Evolutionary conservation across 805 yeast species (phyloP), one percentile per base, ranked within the genome.

Genomic region (Saccharomycopsis capsularis): DNA sequence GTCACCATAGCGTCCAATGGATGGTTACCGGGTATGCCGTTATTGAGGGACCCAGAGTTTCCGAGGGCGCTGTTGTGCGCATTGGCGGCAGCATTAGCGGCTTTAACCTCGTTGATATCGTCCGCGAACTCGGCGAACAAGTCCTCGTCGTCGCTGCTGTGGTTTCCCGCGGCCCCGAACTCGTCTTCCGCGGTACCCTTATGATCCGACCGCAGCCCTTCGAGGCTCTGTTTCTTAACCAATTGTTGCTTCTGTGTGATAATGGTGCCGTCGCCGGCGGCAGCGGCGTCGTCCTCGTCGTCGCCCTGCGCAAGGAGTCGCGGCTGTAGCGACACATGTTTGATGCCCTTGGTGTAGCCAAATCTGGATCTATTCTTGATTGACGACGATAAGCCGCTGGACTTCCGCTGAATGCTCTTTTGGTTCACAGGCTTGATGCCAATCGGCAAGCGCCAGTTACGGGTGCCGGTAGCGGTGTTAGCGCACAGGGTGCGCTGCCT

Each of bases 361-460:
- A 37, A 42, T 21, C 24, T 27, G 7, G 21, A 16, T 23, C 29
- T 24, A 4, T 29, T 21, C 6, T 25, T 44, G 13, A 22, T 15
- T 4, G 40, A n/a, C 34, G 27, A 22, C 15, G 41, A 36, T 18
- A 36, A 27, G n/a, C 27, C 38, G 15, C 44, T 25, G 16, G 45
- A 42, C 13, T 42, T 40, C 18, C 52, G 30, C 23, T 36, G 38
- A 32, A 48, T 25, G 2, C 34, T 21, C 27, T 46, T 47, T 15
- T 44, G 44, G 27, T 41, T 39, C n/a, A 44, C 44, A 15, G 48
- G 45, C 3, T 43, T 16, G 37, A 52, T 52, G 2, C 54, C 55
- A 7, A 49, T 30, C 19, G 55, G 55, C n/a, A 52, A 34, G 37
- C 18, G 23, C 55, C 55, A 52, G 21, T 45, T 49, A 13, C 51